phyloP scores from a whole-genome alignment of 208 protist genomes.

The Vickermania spadyakhi region DNA sequence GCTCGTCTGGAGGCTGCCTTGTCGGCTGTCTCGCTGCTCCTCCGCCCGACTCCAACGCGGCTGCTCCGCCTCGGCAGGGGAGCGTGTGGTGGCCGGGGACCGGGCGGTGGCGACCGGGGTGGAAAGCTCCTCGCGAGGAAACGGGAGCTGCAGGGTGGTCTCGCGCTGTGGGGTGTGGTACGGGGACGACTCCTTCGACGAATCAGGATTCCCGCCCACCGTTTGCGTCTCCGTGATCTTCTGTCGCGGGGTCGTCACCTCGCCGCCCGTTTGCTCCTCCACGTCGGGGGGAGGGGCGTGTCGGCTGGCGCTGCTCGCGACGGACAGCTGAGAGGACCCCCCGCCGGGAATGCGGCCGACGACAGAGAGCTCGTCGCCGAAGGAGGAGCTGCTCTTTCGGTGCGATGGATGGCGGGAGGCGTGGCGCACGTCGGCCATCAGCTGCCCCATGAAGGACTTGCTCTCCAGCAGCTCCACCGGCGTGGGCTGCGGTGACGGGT shows the following conservation, averaged over 20 bases:
- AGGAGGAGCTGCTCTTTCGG: no score
- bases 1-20: neutral
- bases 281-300: neutral
- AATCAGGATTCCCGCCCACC: neutral
- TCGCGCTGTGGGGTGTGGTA: no score
- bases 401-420: no score
- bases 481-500: no score
- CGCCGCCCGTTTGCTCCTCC: neutral
- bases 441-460: neutral
- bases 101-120: neutral
- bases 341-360: no score
- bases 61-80: neutral
- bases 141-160: no score
- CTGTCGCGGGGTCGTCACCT: no score
- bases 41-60: neutral
- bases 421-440: neutral
- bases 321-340: neutral
- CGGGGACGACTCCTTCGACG: neutral
- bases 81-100: neutral
- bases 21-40: neutral
- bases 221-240: neutral
- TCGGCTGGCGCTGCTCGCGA: neutral
- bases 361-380: no score
- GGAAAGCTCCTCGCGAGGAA: no score
- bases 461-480: no score